phyloP scores from a whole-genome alignment of 768 basidiomycete genomes.

The Pleurotus sapidus region DNA sequence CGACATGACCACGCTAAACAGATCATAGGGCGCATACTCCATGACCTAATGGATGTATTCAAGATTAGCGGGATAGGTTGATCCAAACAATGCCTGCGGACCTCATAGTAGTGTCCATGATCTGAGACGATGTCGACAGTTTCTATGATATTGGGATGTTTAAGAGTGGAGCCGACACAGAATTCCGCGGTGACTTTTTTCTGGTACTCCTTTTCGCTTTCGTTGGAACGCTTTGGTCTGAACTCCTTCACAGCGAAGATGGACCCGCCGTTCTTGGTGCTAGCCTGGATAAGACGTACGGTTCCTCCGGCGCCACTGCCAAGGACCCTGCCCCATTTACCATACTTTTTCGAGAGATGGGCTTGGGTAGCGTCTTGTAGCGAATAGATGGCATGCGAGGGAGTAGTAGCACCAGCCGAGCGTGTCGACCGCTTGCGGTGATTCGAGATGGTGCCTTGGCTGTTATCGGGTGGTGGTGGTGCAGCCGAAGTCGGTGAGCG shows the following conservation, averaged over 20 bases:
- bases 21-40: constrained; percentile 98
- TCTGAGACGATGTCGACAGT: constrained; percentile 98
- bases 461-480: constrained; percentile 8
- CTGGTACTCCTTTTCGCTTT: constrained; percentile 96
- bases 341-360: constrained; percentile 97
- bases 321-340: constrained; percentile 95
- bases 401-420: constrained; percentile 21
- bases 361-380: constrained; percentile 83
- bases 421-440: constrained; percentile 13
- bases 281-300: constrained; percentile 90
- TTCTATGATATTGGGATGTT: constrained; percentile 95
- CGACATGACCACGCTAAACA: constrained; percentile 99
- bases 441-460: constrained; percentile 13
- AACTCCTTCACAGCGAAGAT: constrained; percentile 99
- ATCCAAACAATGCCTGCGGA: constrained; percentile 29
- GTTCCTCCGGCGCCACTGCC: constrained; percentile 99
- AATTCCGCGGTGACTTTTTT: constrained; percentile 99
- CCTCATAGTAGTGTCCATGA: constrained; percentile 98
- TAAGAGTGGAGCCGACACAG: constrained; percentile 91
- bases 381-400: constrained; percentile 43
- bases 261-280: constrained; percentile 73
- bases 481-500: constrained; percentile 20
- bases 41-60: constrained; percentile 67
- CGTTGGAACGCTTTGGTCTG: constrained; percentile 82
- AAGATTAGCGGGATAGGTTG: constrained; percentile 9